Evolutionary conservation across 2,329 filamentous ascomycete genomes (phyloP).

Genomic region (Penicillium thymicola): DNA sequence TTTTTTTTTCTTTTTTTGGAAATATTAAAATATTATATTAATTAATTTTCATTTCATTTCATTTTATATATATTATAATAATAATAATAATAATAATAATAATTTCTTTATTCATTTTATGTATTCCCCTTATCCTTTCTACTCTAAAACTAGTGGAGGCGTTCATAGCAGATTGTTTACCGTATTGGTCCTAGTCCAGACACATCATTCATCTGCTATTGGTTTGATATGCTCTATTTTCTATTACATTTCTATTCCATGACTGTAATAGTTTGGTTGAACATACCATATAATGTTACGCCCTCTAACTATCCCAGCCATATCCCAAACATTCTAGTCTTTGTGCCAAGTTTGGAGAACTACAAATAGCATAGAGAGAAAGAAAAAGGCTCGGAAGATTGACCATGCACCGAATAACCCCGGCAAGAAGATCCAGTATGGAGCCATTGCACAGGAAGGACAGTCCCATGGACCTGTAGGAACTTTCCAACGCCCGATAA

Average conservation of each 20-base stretch:
- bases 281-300: neutral
- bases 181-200: neutral
- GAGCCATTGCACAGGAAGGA: neutral
- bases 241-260: neutral
- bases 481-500: neutral
- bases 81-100: too few relatives aligned
- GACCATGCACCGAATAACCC: neutral
- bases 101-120: slow-evolving; percentile 2
- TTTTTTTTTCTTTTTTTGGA: neutral
- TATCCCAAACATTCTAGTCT: slow-evolving; percentile 7
- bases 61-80: slow-evolving; percentile 5
- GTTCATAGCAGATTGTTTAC: neutral
- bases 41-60: slow-evolving; percentile 10
- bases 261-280: neutral
- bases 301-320: neutral
- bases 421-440: neutral
- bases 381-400: neutral
- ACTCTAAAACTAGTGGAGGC: slow-evolving; percentile 1
- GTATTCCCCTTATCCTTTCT: neutral
- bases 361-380: neutral
- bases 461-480: slow-evolving; percentile 8
- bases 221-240: neutral
- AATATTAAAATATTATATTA: slow-evolving; percentile 1
- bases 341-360: slow-evolving; percentile 24
- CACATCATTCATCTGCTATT: neutral